These are phyloP conservation scores for Fusarium sp. DNA, from an alignment of 2,329 filamentous ascomycete genomes.

Conservation along the genomic window DNA sequence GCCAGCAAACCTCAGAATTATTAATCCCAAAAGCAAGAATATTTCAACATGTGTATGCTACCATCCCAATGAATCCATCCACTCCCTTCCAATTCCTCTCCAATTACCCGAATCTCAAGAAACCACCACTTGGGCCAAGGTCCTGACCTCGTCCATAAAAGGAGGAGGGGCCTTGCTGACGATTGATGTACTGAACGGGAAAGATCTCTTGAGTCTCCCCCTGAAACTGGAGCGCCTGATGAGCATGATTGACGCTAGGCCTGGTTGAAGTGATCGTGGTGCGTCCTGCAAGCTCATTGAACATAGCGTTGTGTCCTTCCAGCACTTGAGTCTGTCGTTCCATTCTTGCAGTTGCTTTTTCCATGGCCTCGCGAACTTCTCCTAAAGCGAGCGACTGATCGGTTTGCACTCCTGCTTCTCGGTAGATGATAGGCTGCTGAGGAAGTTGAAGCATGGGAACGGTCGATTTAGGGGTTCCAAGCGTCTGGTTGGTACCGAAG, in stretches of 20 bases:
- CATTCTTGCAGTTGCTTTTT: not conserved
- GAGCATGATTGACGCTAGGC: not conserved
- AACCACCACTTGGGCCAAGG: not conserved
- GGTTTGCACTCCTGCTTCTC: constrained; percentile 13
- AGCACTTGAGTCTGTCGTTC: not conserved
- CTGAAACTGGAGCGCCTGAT: not conserved
- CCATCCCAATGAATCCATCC: not conserved
- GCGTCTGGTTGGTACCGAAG: not conserved
- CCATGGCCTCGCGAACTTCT: not conserved
- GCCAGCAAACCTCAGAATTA: too few species aligned
- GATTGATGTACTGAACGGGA: not conserved
- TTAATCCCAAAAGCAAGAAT: too few species aligned
- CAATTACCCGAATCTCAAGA: not conserved
- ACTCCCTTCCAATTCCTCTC: not conserved
- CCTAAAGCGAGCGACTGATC: not conserved
- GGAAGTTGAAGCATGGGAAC: not conserved
- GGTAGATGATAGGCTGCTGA: not conserved
- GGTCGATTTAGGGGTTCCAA: not conserved
- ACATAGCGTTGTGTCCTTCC: too few species aligned
- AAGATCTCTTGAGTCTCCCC: not conserved
- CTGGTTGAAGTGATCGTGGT: not conserved
- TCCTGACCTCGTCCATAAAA: not conserved
- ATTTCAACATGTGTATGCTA: too few species aligned
- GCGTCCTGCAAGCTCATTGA: not conserved
- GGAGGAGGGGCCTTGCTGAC: not conserved